phyloP scores from a whole-genome alignment of 1,139 yeast genomes.

The Yamadazyma trypodendri region DNA sequence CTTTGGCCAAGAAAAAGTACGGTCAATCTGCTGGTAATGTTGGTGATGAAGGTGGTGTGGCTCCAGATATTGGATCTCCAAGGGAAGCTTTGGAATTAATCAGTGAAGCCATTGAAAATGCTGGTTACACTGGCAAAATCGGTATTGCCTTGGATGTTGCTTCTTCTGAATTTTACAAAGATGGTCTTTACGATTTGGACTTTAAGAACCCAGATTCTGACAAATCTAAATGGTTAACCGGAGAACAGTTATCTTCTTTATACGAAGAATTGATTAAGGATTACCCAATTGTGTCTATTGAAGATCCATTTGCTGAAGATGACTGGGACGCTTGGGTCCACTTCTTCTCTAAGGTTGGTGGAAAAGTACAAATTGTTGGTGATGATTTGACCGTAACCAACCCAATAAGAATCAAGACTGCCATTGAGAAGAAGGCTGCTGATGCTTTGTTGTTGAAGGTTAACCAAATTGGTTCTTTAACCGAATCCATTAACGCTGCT shows the following conservation, averaged over 20 bases:
- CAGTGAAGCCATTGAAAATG: slow-evolving; percentile 77
- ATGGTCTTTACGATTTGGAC: slow-evolving; percentile 94
- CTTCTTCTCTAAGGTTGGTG: slow-evolving; percentile 69
- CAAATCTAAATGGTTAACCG: slow-evolving; percentile 83
- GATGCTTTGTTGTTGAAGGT: slow-evolving; percentile 92
- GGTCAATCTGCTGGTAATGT: slow-evolving; percentile 98
- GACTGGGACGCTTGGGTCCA: slow-evolving; percentile 98
- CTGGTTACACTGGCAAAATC: slow-evolving; percentile 92
- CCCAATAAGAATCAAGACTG: slow-evolving; percentile 89
- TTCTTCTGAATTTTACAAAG: slow-evolving; percentile 93
- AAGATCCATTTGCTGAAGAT: slow-evolving; percentile 98
- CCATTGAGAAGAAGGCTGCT: slow-evolving; percentile 93
- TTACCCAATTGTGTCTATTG: slow-evolving; percentile 96
- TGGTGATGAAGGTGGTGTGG: slow-evolving; percentile 99
- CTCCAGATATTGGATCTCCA: slow-evolving; percentile 91
- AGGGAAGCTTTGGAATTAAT: slow-evolving; percentile 94
- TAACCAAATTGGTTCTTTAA: slow-evolving; percentile 89
- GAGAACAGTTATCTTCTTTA: slow-evolving; percentile 79
- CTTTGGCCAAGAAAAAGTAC: slow-evolving; percentile 86
- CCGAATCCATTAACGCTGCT: slow-evolving; percentile 93
- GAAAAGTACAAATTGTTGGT: slow-evolving; percentile 83
- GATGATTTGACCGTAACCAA: slow-evolving; percentile 98
- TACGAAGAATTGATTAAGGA: slow-evolving; percentile 75
- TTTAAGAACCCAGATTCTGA: slow-evolving; percentile 95
- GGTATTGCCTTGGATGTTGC: slow-evolving; percentile 93